Base-by-base conservation (phyloP, 306 rosid genomes). In the Datisca glomerata region DNA sequence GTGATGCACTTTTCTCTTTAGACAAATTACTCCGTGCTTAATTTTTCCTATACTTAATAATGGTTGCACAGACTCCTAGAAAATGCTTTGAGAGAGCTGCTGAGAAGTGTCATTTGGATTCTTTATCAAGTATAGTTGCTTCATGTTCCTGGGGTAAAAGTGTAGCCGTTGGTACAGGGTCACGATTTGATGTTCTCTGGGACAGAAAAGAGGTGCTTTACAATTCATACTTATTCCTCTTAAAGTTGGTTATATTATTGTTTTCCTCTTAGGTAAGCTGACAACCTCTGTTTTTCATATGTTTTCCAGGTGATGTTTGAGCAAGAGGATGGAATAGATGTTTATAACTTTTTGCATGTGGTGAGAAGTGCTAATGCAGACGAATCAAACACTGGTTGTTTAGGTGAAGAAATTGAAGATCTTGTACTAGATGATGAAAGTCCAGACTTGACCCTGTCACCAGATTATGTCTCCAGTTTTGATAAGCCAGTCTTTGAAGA, bases 61-160 rank as follows among this genome's bases (percentile, higher is more conserved):
- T 49, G 60, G 61, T 59, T 64, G 56, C 55, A 45, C 63, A 89
- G 98, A 84, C 95, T 36, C 98, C 98, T 12, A 72, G 64, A 60
- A 80, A 46, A 47, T 89, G 98, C 63, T 89, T 89, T 68, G 98
- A 89, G 55, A 68, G 70, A 55, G 95, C 98, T 46, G 91, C 98
- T 22, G 93, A 80, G 60, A 89, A 89, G 61, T 57, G 93, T 35
- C 93, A 89, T 43, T 43, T 56, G 36, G 98, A 89, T 53, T 55
- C 93, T 18, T 56, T 89, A 41, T 67, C 83, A 15, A 89, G 98
- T 63, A 59, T 89, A 11, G 95, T 89, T 57, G 95, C 82, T 9
- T 80, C 98, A 24, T 89, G 98, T 70, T 80, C 98, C 2, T 89
- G 98, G 98, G 98, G 95, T 28, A 89, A 75, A 51, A 81, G 58